Evolutionary conservation across 2,329 filamentous ascomycete species (phyloP), one percentile per base, ranked within the genome.

Genomic region (Penicillium sp.): DNA sequence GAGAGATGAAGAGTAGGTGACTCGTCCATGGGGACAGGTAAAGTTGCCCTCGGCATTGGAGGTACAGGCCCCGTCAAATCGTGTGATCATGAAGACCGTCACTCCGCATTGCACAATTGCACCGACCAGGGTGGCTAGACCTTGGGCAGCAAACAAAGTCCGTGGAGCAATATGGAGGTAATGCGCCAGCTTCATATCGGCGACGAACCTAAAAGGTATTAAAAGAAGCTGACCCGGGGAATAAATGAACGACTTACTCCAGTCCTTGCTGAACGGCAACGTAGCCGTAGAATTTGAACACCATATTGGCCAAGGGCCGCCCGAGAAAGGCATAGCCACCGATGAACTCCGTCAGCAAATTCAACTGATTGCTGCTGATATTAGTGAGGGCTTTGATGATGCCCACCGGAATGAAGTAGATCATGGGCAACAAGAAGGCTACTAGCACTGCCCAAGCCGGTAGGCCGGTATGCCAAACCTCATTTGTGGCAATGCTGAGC

Each of bases 221-320:
- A 14, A 16, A 18, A 10, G 16, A 9, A 32, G 14, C 14, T 34
- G 16, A 9, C 16, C 6, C 22, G 7, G 26, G 9, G n/a, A 8
- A 18, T 28, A 7, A 36, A 23, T n/a, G n/a, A 9, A 8, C 2
- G 5, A 52, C 64, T 49, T 54, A 67, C 61, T 68, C 66, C 32
- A 85, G 70, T 1, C 80, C 81, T 64, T 85, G 80, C 3, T 77
- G 73, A 74, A 85, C 82, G 63, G 77, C 80, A 42, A 85, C 77
- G 63, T 84, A 85, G 47, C 82, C 80, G 58, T 85, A 86, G 58
- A 83, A 85, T 63, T 86, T 86, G 70, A 87, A 87, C 65, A 85
- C 78, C 75, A 76, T 75, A 49, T 75, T 76, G 27, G 73, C 74
- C 9, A 77, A 58, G 0, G 73, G 73, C 26, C 62, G 64, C 3